Percentiles rank a stretch among this genome's conserved stretches.
phyloP scores from a whole-genome alignment of 768 basidiomycete genomes.

The Lepiota subincarnata region DNA sequence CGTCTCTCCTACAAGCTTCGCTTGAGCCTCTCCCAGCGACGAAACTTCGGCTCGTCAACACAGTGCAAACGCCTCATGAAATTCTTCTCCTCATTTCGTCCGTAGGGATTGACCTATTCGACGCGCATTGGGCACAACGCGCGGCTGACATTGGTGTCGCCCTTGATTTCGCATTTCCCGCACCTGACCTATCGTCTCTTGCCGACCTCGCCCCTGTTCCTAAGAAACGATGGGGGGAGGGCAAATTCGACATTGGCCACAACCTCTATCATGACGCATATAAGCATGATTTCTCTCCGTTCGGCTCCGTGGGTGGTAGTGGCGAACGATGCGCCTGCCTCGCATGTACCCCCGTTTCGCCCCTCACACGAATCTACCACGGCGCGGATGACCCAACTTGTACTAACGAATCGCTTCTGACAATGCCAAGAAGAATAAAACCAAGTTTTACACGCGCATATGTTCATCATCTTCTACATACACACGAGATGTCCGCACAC shows the following conservation, averaged over 20 bases:
- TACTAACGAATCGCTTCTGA: constrained; percentile 6
- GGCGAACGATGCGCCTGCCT: constrained; percentile 40
- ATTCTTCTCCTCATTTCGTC: constrained; percentile 60
- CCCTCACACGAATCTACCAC: constrained; percentile 36
- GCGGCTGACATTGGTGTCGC: constrained; percentile 71
- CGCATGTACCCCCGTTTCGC: constrained; percentile 49
- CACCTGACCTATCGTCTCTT: background rate
- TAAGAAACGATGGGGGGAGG: constrained; percentile 9
- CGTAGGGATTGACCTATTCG: constrained; percentile 74
- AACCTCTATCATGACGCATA: constrained; percentile 65
- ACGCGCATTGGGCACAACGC: constrained; percentile 64
- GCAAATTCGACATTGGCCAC: constrained; percentile 53
- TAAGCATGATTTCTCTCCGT: constrained; percentile 56
- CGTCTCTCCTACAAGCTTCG: constrained; percentile 54
- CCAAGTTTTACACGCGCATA: constrained; percentile 56
- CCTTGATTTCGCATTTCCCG: constrained; percentile 71
- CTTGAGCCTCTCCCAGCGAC: constrained; percentile 43
- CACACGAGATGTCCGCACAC: constrained; percentile 90
- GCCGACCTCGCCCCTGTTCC: constrained; percentile 22
- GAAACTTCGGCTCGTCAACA: constrained; percentile 65
- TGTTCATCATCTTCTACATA: constrained; percentile 78
- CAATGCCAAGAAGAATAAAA: constrained; percentile 13
- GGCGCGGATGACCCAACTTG: constrained; percentile 35
- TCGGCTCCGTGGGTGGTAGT: constrained; percentile 35
- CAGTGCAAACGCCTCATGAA: constrained; percentile 63